phyloP scores from a whole-genome alignment of 805 yeast species.

The Kodamaea kaohsiungensis region DNA sequence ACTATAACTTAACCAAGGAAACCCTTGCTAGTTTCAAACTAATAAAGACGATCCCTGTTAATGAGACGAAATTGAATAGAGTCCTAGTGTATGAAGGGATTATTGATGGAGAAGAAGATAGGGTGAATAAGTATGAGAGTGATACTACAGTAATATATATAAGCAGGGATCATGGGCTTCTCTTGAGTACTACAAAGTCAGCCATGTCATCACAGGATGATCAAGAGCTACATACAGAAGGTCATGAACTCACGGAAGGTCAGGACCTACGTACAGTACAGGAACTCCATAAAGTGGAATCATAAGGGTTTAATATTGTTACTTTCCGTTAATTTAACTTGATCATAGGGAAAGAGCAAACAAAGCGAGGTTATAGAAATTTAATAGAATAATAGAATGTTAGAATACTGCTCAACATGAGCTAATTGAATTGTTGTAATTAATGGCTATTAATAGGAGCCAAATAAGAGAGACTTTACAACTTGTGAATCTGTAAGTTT shows the following conservation, averaged over 20 bases:
- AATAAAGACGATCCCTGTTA: constrained; percentile 2
- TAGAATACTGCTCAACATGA: neutral
- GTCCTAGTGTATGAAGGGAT: constrained; percentile 8
- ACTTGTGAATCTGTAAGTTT: too few relatives aligned
- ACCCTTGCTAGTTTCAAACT: constrained; percentile 2
- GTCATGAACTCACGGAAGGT: neutral
- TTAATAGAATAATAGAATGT: neutral
- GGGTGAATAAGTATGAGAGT: constrained; percentile 7
- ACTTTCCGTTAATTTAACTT: too few relatives aligned
- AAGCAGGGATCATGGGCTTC: constrained; percentile 9
- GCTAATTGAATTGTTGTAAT: neutral
- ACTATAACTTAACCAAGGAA: constrained; percentile 5
- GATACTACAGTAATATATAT: constrained; percentile 4
- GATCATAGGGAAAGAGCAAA: too few relatives aligned
- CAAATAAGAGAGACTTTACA: too few relatives aligned
- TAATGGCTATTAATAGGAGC: neutral
- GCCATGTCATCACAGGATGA: neutral
- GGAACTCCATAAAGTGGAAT: neutral
- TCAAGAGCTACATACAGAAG: too few relatives aligned
- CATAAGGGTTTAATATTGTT: neutral
- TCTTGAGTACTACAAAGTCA: neutral
- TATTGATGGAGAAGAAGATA: constrained; percentile 5
- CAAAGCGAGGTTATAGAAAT: neutral
- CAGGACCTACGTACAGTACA: neutral
- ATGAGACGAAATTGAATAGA: neutral